Base-by-base conservation (phyloP, 73 alveolate genomes). In the Paramecium caudatum region DNA sequence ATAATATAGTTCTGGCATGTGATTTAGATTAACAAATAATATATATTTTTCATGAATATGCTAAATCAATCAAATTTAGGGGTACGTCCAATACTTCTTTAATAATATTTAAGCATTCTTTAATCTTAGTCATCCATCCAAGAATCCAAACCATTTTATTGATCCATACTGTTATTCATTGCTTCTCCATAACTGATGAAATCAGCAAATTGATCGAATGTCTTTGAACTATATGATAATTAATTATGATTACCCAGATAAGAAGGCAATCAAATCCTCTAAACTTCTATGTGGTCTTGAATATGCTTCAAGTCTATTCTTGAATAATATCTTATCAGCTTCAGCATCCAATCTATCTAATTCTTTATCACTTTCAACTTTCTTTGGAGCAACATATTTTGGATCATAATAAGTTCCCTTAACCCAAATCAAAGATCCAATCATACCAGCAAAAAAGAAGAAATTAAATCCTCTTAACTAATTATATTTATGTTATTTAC, bases 21-120 rank as follows among this genome's bases (percentile, higher is more conserved):
- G 86, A 69, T 69, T 33, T 62, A n/a, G n/a, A n/a, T n/a, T n/a
- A n/a, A n/a, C n/a, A n/a, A n/a, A n/a, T n/a, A n/a, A n/a, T n/a
- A n/a, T n/a, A n/a, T n/a, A n/a, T n/a, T n/a, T n/a, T n/a, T n/a
- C n/a, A n/a, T n/a, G n/a, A n/a, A n/a, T n/a, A n/a, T 55, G 80
- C 43, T 27, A 55, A 19, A 65, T 65, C 83, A 65, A 41, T 45
- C 62, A 37, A 74, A 45, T 39, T 74, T 45, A 47, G 83, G 83
- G 1, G 82, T 82, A 25, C 91, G 43, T 15, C 91, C 91, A 46
- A 82, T 47, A 27, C 91, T 82, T 82, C 91, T 82, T 36, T 82
- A 63, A 17, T 82, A 82, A 82, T 82, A 82, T 47, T 82, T 82
- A 19, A 82, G 86, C 91, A 82, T 82, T 82, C 91, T 82, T 47